Base-by-base conservation (phyloP, 129 eudicot species). In the Chrysanthemum lavandulifolium region DNA sequence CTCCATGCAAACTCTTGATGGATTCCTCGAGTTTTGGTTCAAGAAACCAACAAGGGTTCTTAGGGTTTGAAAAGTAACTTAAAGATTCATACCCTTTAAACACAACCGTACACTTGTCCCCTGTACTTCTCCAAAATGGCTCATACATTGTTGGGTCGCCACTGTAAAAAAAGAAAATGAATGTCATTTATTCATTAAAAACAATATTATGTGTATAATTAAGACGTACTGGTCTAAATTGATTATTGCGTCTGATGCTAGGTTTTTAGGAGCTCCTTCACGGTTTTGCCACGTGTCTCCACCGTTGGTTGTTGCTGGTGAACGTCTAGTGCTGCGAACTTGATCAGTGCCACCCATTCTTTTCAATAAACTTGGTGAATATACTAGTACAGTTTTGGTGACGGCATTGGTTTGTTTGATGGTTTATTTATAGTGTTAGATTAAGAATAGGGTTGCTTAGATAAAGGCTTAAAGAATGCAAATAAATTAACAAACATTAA, bases 121-220 rank as follows among this genome's bases (percentile, higher is more conserved):
- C 98, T 65, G 78, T 49, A 2, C 82, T 71, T 65, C 76, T 67
- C 96, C 96, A 93, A 74, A 80, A 89, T 1, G 77, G 57, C 76
- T 87, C 94, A 49, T 80, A 93, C 77, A 84, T 79, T 15, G 82
- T 89, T 4, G 98, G 98, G 82, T 93, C 96, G 4, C 98, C 98
- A 58, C 96, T 93, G 86, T 15, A 36, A 13, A 63, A 8, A 2
- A n/a, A n/a, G n/a, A 49, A 36, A 13, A 73, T 18, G 15, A 50
- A 58, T 50, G 29, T 36, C 16, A 27, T 61, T 6, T 27, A 62
- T 1, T 7, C 0, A 18, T 21, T 3, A 49, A 19, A 43, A 33
- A 11, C 0, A 5, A 13, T 23, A 23, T 9, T 21, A 29, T 19
- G 64, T 13, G 21, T 47, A 18, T 5, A 70, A 2, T 4, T 18